Evolutionary conservation across 495 filamentous ascomycete genomes (phyloP).

Genomic region (Chaetomium tenue): DNA sequence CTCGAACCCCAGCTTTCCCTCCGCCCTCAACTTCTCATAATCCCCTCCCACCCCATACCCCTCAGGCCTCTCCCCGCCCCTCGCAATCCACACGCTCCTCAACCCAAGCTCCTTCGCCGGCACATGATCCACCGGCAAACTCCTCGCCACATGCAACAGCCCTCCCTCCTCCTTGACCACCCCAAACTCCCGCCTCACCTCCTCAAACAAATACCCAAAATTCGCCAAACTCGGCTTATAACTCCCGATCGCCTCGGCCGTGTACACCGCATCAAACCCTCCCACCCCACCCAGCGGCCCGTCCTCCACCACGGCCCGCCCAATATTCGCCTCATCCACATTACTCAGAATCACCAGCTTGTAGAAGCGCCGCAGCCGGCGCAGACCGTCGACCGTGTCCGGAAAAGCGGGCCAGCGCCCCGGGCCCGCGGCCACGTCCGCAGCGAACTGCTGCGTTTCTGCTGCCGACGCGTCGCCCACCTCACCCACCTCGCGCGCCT

Average conservation of each 20-base stretch:
- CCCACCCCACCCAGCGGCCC: slow-evolving; percentile 41
- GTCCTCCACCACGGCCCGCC: slow-evolving; percentile 44
- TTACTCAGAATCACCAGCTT: slow-evolving; percentile 73
- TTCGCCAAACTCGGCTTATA: slow-evolving; percentile 71
- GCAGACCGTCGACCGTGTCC: slow-evolving; percentile 61
- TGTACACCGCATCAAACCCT: slow-evolving; percentile 69
- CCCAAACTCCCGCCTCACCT: slow-evolving; percentile 56
- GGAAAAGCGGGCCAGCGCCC: slow-evolving; percentile 63
- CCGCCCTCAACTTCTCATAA: slow-evolving; percentile 38
- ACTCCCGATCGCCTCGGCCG: slow-evolving; percentile 69
- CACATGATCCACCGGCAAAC: slow-evolving; percentile 68
- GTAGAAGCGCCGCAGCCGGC: slow-evolving; percentile 55
- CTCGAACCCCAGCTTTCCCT: slow-evolving; percentile 44
- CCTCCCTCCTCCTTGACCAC: slow-evolving; percentile 50
- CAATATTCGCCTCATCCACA: slow-evolving; percentile 63
- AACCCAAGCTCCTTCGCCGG: slow-evolving; percentile 63
- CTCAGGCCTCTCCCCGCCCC: slow-evolving; percentile 49
- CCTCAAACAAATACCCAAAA: slow-evolving; percentile 63
- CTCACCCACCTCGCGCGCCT: slow-evolving; percentile 37
- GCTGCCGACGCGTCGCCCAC: slow-evolving; percentile 28
- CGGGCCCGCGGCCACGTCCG: slow-evolving; percentile 53
- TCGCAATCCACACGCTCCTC: slow-evolving; percentile 67
- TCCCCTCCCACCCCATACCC: slow-evolving; percentile 47
- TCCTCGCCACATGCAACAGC: slow-evolving; percentile 68
- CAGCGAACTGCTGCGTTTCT: too few relatives aligned